Base-by-base conservation (phyloP, 208 protist genomes). In the Leishmania tropica region DNA sequence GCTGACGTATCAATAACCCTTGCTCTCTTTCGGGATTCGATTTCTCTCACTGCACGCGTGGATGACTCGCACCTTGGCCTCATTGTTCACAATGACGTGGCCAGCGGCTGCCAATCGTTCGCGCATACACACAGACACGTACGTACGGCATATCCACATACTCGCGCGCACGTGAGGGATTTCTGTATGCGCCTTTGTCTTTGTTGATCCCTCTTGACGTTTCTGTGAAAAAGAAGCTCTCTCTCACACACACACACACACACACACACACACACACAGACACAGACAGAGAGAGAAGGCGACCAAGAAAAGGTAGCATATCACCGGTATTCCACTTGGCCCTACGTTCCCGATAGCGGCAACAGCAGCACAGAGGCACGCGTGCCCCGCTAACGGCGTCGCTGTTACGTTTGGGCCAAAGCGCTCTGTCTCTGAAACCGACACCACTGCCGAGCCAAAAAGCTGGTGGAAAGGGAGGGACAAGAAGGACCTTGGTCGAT, bases 21-120 rank as follows among this genome's bases (percentile, higher is more conserved):
- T 58, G 6, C 62, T 79, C 60, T 83, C 73, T 85, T 78, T 68
- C 54, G 56, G 4, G 13, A 47, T 70, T 47, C 51, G 70, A 54
- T 72, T 62, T 71, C 47, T 58, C 67, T 75, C 73, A 42, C 67
- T 70, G 62, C 42, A 31, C 24, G 40, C 21, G 40, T 40, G 35
- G 40, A 47, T 21, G 40, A 72, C 35, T 48, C 31, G 17, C 40
- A 28, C 67, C 13, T 72, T 72, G 67, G 15, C 21, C 7, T 28
- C 24, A 71, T 31, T 81, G 10, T n/a, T 75, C 40, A 37, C 62
- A 68, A 42, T 42, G 7, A 45, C 40, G 5, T 28, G 13, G 24
- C 11, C 40, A 47, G 10, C 11, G 8, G 13, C 21, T n/a, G 40
- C 28, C 48, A 0, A 56, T 54, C 40, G 42, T 10, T 53, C 40